Base-by-base conservation (phyloP, 352 stramenopile species). In the Halophytophthora polymorphica region DNA sequence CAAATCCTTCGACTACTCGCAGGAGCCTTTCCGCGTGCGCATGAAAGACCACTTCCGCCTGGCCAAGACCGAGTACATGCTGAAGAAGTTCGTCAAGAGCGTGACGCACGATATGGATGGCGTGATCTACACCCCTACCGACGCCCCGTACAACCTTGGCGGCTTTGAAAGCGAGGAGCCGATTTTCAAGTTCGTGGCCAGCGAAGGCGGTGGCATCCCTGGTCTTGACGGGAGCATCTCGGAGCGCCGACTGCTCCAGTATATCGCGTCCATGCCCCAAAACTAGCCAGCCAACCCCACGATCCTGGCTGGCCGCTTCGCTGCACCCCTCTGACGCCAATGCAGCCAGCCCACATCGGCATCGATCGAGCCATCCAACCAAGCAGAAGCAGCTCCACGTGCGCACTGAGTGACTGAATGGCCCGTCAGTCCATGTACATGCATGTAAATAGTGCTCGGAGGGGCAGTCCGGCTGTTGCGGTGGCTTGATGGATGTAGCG, bases 1-100 rank as follows among this genome's bases (percentile, higher is more conserved):
- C 47, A 71, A 78, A 33, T 75, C 69, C 21, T 90, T 88, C 49
- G 79, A 92, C 56, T 90, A 89, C 53, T 39, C 59, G 29, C 78
- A 71, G n/a, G 85, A 95, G 57, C 82, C 85, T 2, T 95, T 95
- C 62, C 81, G 85, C 18, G 80, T 95, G 35, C 83, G 85, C 42
- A 95, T 95, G 85, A 93, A 93, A 59, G 85, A 95, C 43, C 85
- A 95, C 56, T 95, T 93, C 55, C 82, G 83, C 50, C 54, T 95
- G 39, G 77, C 68, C 5, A 95, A 93, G 71, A 91, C 85, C 33
- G 81, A 93, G 64, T 92, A 87, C 50, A 57, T 93, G 69, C 53
- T 95, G 52, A 77, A 78, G 49, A 93, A 90, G 57, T 95, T 95
- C 42, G 77, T 89, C n/a, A 74, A 84, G 48, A 86, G 78, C 35